Conservation (phyloP, 2,329 filamentous ascomycete genomes). For the Talaromyces sp. region DNA sequence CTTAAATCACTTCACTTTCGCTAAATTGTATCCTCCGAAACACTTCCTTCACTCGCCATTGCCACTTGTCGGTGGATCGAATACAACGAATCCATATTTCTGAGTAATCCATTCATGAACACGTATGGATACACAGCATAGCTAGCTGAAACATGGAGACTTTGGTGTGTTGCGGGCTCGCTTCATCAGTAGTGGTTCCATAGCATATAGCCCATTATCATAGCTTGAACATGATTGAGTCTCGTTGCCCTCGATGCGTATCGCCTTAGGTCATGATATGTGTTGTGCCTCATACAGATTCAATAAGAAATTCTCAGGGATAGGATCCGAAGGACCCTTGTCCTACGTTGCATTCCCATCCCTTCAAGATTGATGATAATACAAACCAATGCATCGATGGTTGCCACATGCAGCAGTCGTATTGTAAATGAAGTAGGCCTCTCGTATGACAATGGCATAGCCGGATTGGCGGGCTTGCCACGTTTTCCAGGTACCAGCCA, state of each 20-base stretch:
- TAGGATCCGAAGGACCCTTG: neutral
- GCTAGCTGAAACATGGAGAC: neutral
- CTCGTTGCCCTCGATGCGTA: neutral
- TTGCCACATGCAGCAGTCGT: neutral
- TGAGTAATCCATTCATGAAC: neutral
- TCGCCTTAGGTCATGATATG: neutral
- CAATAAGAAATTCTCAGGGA: neutral
- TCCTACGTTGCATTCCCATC: neutral
- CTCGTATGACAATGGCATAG: neutral
- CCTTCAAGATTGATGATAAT: neutral
- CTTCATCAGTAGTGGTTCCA: neutral
- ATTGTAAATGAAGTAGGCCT: neutral
- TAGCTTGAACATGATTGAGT: neutral
- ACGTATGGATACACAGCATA: neutral
- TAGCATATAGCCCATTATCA: neutral
- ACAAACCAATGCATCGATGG: neutral
- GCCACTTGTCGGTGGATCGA: neutral
- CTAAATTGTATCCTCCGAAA: neutral
- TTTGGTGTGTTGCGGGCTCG: neutral
- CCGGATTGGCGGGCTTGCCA: constrained; percentile 13
- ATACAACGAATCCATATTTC: neutral
- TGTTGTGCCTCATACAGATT: neutral
- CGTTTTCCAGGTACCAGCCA: constrained; percentile 16
- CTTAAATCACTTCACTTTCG: neutral
- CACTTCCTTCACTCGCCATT: neutral